Conservation (phyloP, 2,329 filamentous ascomycete species). For the Akanthomyces uredinophilus region DNA sequence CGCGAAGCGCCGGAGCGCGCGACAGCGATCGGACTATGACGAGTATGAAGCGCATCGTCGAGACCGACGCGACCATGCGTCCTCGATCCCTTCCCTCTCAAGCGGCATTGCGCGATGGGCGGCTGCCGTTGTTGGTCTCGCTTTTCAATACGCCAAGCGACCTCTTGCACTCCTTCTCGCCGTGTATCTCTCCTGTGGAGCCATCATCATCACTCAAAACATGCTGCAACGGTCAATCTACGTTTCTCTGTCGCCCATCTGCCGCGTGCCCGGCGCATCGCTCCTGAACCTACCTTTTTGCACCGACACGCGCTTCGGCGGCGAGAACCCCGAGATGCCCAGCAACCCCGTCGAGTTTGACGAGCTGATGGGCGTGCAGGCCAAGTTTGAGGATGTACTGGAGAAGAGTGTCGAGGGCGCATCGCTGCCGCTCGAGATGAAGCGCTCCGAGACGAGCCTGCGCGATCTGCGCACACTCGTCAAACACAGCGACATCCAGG, state of each 20-base stretch:
- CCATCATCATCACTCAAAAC: conserved; percentile 55
- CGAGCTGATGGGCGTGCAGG: conserved; percentile 67
- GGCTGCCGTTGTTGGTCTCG: conserved; percentile 51
- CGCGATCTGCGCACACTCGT: conserved; percentile 70
- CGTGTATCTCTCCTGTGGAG: conserved; percentile 55
- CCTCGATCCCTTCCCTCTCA: conserved; percentile 33
- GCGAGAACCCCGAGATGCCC: conserved; percentile 21
- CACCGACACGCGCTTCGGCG: conserved; percentile 18
- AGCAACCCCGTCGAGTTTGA: conserved; percentile 58
- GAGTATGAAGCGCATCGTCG: conserved; percentile 15
- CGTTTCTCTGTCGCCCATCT: conserved; percentile 62
- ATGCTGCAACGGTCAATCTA: conserved; percentile 57
- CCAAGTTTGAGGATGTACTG: conserved; percentile 71
- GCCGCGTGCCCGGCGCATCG: conserved; percentile 61
- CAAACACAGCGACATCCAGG: conserved; percentile 61
- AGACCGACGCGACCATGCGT: conserved; percentile 15
- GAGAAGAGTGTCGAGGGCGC: conserved; percentile 61
- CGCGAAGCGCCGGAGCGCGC: conserved; percentile 20
- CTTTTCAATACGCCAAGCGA: conserved; percentile 58
- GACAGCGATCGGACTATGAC: conserved; percentile 17
- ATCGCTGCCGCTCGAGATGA: conserved; percentile 72
- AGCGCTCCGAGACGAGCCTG: conserved; percentile 67
- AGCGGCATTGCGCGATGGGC: conserved; percentile 43
- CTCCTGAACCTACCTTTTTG: conserved; percentile 63
- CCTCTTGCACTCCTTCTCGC: conserved; percentile 58